Percentiles rank a stretch among this genome's conserved stretches.
Conservation (phyloP, 1,284 basidiomycete genomes). For the Cryptococcus deneoformans region DNA sequence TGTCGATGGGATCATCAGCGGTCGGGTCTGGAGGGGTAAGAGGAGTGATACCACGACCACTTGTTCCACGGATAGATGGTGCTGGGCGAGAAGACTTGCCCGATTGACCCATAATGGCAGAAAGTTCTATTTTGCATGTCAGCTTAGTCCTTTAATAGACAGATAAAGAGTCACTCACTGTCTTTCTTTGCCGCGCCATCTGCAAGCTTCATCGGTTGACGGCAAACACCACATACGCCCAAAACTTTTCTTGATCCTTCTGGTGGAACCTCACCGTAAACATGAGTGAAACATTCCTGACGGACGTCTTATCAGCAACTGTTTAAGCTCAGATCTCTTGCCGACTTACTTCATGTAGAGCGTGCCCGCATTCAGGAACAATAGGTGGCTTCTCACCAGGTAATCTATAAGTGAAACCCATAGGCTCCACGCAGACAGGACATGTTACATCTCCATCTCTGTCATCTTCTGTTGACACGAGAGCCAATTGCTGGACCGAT, state of each 20-base stretch:
- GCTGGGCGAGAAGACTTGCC: constrained; percentile 38
- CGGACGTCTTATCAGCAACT: not conserved
- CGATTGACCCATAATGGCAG: constrained; percentile 75
- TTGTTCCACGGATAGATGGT: constrained; percentile 19
- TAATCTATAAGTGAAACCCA: constrained; percentile 52
- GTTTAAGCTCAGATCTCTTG: constrained; percentile 1
- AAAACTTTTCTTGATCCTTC: constrained; percentile 64
- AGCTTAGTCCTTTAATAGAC: not conserved
- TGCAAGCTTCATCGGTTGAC: constrained; percentile 88
- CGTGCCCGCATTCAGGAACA: constrained; percentile 95
- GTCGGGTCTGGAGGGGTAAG: constrained; percentile 56
- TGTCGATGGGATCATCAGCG: constrained; percentile 74
- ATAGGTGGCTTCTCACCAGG: constrained; percentile 96
- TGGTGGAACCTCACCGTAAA: constrained; percentile 85
- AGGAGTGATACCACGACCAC: constrained; percentile 4
- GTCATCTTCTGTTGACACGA: constrained; percentile 37
- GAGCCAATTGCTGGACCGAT: constrained; percentile 24
- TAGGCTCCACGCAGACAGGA: constrained; percentile 48
- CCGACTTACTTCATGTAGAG: constrained; percentile 77
- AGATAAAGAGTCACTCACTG: constrained; percentile 59
- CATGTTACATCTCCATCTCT: constrained; percentile 40
- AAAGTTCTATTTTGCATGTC: constrained; percentile 61
- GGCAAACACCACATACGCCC: constrained; percentile 94
- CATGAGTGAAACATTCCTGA: constrained; percentile 90
- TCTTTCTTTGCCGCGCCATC: constrained; percentile 59